Base-by-base conservation (phyloP, 139 green algal genomes). In the Nannochloris sp. region DNA sequence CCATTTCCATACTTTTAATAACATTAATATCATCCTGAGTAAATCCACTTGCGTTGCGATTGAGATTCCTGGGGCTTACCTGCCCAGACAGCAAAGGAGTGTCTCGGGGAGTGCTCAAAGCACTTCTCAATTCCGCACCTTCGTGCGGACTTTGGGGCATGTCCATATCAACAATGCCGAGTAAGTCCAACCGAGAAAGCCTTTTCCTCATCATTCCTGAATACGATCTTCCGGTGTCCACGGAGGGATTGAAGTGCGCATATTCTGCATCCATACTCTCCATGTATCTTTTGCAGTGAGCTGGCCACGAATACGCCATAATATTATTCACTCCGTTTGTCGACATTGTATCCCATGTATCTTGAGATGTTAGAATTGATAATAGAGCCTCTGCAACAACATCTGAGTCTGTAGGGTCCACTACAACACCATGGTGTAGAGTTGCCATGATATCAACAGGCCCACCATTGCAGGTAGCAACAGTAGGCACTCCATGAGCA, bases 391-490 rank as follows among this genome's bases (percentile, higher is more conserved):
- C 59, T 2, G 70, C 76, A 19, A 96, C 84, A 18, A 79, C 83
- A 5, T 74, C 66, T 31, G 49, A 57, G 69, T 96, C 80, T 21
- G 75, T 90, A 25, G 91, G 91, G 40, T 97, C 89, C 54, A 97
- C 87, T 29, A 93, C 70, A 11, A 92, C 64, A 31, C 91, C 91
- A 58, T 96, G 94, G 51, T 78, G 71, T 64, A 97, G 69, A 9
- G 18, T 79, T 34, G 51, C 12, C 67, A 90, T 78, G 60, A 95
- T 95, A 70, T 95, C 87, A 43, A 90, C 82, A 1, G 88, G 88
- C 2, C 90, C 91, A 27, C 91, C 91, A 65, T 97, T 86, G 58
- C 81, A 85, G 16, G 91, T 97, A 37, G 91, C 91, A 34, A 97
- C 89, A 46, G 93, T 95, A 46, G 91, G 91, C 61, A 94, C 90